Base-by-base conservation (phyloP, 352 stramenopile genomes). In the Pythium dissotocum region DNA sequence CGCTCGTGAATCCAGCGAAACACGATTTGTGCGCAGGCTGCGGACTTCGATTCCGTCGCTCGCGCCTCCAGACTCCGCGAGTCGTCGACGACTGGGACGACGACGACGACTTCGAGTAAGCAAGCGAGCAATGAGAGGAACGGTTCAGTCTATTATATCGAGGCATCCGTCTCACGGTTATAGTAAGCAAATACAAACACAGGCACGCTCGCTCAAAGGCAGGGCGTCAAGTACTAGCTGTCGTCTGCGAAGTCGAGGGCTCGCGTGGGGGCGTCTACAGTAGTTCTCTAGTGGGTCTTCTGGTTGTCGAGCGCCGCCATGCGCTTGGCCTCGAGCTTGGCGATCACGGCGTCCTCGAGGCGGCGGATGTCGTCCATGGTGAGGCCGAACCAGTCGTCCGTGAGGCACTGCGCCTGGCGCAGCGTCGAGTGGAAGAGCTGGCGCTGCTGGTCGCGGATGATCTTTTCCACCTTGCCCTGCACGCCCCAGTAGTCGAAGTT, bases 401-500 rank as follows among this genome's bases (percentile, higher is more conserved):
- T 93, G 61, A 89, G 69, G 65, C 85, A 95, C 62, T 93, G 85
- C 51, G 87, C 80, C 73, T 93, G 78, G 53, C 53, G 61, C 57
- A 72, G 49, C 33, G 60, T 63, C 62, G 56, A 75, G 73, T 94
- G 85, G 73, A 95, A 95, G 24, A 95, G 73, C 70, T 91, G 82
- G 51, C 87, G 84, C 76, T 93, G 87, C 56, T 92, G 85, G 70
- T 95, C 84, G 62, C 82, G 83, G 69, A 95, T 93, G 55, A 83
- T 83, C 54, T 92, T 91, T 67, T 95, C 85, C 5, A 82, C 83
- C 65, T 92, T 91, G 73, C 81, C 73, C 74, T 93, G 83, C 33
- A 95, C 85, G 61, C 83, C 82, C 87, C 85, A 95, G 75, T 95
- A 95, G 69, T 95, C 85, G 67, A 95, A 95, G 75, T 94, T 93